Conservation (phyloP, 2,329 filamentous ascomycete genomes). For the Aspergillus sp. region DNA sequence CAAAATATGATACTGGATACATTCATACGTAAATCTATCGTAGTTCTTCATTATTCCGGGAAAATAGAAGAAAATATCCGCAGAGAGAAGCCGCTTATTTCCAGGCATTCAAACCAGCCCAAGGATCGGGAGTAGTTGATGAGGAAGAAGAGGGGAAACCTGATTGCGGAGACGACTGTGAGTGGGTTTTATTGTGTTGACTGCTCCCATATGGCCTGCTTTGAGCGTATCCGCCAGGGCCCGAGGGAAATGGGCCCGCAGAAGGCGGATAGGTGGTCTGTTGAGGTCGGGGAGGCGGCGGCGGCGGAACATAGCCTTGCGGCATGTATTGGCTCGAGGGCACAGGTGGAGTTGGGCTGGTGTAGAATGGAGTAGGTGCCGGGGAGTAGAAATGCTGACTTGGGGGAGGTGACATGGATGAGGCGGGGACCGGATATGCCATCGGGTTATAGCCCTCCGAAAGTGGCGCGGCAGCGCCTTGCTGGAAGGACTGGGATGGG, state of each 20-base stretch:
- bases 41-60: constrained; percentile 17
- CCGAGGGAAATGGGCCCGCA: constrained; percentile 54
- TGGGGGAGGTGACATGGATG: constrained; percentile 44
- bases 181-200: constrained; percentile 39
- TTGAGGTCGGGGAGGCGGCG: constrained; percentile 65
- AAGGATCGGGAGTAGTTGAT: constrained; percentile 56
- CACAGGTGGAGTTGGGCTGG: constrained; percentile 34
- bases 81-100: constrained; percentile 45
- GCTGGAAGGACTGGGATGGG: constrained; percentile 36
- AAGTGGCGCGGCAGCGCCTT: constrained; percentile 42
- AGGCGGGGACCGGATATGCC: constrained; percentile 45
- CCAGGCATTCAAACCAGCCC: constrained; percentile 70
- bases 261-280: constrained; percentile 45
- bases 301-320: constrained; percentile 66
- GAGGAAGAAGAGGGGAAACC: constrained; percentile 27
- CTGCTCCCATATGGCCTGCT: constrained; percentile 41
- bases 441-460: constrained; percentile 52
- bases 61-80: not conserved
- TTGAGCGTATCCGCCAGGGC: constrained; percentile 58
- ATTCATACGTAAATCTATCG: constrained; percentile 20
- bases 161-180: constrained; percentile 31
- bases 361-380: constrained; percentile 36
- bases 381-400: constrained; percentile 40
- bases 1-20: constrained; percentile 1
- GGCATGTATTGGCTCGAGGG: constrained; percentile 52